phyloP scores from a whole-genome alignment of 1,139 yeast species.

The Saccharomycopsis phalli region DNA sequence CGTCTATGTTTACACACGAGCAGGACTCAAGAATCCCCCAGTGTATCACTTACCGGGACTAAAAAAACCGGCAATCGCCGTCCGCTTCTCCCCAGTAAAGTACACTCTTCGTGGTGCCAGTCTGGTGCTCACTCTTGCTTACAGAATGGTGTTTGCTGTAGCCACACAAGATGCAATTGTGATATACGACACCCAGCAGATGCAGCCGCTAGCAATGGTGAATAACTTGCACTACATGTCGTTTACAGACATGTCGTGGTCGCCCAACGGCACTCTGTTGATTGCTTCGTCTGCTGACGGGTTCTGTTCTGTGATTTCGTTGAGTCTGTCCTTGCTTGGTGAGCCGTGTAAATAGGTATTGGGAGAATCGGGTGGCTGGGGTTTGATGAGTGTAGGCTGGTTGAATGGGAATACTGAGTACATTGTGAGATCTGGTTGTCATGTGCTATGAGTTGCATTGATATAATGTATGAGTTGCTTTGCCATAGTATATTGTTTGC shows the following conservation, averaged over 20 bases:
- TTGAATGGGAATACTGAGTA: no score
- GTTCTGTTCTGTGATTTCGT: constrained; percentile 63
- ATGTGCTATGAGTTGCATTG: no score
- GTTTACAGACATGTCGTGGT: constrained; percentile 83
- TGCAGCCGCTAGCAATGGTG: constrained; percentile 62
- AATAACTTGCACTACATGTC: constrained; percentile 82
- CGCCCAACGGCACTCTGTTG: constrained; percentile 60
- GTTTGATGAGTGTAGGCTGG: no score
- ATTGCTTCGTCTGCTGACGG: constrained; percentile 91
- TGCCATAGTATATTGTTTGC: no score
- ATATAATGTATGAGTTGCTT: no score
- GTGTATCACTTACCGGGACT: constrained; percentile 73
- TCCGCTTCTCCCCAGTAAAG: constrained; percentile 62
- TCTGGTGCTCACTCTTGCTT: constrained; percentile 48
- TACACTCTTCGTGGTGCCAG: constrained; percentile 34
- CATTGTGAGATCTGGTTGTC: no score
- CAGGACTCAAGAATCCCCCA: constrained; percentile 60
- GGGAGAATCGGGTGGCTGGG: no score
- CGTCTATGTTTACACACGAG: constrained; percentile 67
- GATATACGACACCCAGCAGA: constrained; percentile 68
- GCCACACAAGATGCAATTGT: constrained; percentile 87
- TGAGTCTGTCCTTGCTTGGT: constrained; percentile 49
- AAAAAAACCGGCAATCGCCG: constrained; percentile 75
- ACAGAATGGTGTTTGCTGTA: constrained; percentile 80
- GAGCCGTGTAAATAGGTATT: constrained; percentile 22